phyloP scores from a whole-genome alignment of 2,329 filamentous ascomycete genomes.

The Teratosphaeria epicoccoides region DNA sequence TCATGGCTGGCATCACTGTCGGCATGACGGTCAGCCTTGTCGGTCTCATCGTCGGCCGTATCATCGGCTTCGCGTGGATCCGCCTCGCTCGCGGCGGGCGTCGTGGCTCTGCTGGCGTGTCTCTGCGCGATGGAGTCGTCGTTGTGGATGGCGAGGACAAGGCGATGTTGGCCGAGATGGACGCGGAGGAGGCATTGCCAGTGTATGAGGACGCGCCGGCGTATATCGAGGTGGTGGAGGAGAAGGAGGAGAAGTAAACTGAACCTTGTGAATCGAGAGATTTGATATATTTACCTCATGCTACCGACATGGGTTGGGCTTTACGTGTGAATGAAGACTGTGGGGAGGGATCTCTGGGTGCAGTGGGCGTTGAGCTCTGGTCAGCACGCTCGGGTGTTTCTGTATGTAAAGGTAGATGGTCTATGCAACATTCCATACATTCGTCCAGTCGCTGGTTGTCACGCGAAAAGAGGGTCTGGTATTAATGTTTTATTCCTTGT shows the following conservation, averaged over 20 bases:
- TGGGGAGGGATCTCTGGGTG: too few relatives aligned
- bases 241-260: not conserved
- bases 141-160: conserved; percentile 5
- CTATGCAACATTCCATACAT: not conserved
- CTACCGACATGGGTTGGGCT: not conserved
- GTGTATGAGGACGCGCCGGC: conserved; percentile 26
- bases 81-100: conserved; percentile 40
- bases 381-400: not conserved
- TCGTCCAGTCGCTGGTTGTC: too few relatives aligned
- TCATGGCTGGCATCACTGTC: conserved; percentile 57
- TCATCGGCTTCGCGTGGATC: conserved; percentile 51
- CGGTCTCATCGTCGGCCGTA: conserved; percentile 55
- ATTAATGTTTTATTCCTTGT: not conserved
- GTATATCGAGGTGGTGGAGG: conserved; percentile 11
- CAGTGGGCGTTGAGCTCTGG: not conserved
- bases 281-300: not conserved
- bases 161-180: conserved; percentile 5
- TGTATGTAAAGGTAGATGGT: not conserved
- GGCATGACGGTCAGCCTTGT: conserved; percentile 58
- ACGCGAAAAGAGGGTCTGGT: not conserved
- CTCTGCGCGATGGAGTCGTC: conserved; percentile 11
- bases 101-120: conserved; percentile 22
- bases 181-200: conserved; percentile 17
- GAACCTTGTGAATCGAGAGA: not conserved
- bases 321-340: too few relatives aligned